Base-by-base conservation (phyloP, 352 stramenopile genomes). In the Phytophthora fragariaefolia region DNA sequence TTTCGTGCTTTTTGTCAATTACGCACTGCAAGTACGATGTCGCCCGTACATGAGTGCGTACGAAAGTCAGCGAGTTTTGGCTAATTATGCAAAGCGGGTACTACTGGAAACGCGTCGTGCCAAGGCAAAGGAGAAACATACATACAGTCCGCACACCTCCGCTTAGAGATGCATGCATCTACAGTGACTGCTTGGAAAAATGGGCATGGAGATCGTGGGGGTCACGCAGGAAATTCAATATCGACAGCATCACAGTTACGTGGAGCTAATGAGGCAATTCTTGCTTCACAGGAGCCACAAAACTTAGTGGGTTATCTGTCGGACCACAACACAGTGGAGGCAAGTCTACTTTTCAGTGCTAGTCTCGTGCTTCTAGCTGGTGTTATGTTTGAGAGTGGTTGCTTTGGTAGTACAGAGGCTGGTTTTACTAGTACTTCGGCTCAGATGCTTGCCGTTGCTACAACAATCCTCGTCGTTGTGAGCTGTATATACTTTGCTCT, bases 241-340 rank as follows among this genome's bases (percentile, higher is more conserved):
- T 27, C 45, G 27, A 20, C 34, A 13, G 47, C 47, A 30, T 49
- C 60, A 49, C 42, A 55, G 34, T 5, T 60, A 6, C 62, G 67
- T 48, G 62, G 62, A 23, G 67, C 67, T 36, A 75, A 71, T 20
- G 63, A 76, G 40, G 63, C 68, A 9, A 73, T 76, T 20, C 57
- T 76, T 24, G 63, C 58, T 20, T 71, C 68, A 17, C 62, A 71
- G 51, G 76, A 86, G 27, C 60, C 68, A 6, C 79, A 85, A 34
- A 80, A 74, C 17, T 43, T 87, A 43, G 69, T 74, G 34, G 82
- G 85, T 45, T 90, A 88, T 43, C 72, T 91, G 15, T 91, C 79
- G 80, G 81, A 94, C 34, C 88, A 94, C 75, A 94, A 93, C 59
- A 91, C 85, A 1, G 81, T 94, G 8, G 86, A 94, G 54, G 77